phyloP scores from a whole-genome alignment of 371 early-diverging fungal genomes.

The Amoeboaphelidium protococcarum region DNA sequence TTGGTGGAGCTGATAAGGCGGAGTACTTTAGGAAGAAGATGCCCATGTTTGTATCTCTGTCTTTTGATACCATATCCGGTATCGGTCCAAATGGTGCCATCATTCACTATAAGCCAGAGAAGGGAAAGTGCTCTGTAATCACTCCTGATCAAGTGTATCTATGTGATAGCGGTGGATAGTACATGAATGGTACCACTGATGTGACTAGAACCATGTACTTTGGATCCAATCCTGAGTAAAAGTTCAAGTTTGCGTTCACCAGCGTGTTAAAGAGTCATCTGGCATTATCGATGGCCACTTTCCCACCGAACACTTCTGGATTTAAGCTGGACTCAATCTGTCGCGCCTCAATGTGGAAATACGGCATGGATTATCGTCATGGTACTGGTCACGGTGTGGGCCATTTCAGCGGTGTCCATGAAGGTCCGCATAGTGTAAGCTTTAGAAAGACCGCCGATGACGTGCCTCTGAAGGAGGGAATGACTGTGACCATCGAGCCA shows the following conservation, averaged over 20 bases:
- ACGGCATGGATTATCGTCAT: slow-evolving; percentile 89
- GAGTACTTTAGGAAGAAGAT: slow-evolving; percentile 37
- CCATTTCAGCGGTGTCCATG: slow-evolving; percentile 90
- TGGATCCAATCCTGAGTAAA: slow-evolving; percentile 50
- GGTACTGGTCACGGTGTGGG: slow-evolving; percentile 99
- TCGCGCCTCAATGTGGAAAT: slow-evolving; percentile 65
- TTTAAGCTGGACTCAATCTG: slow-evolving; percentile 71
- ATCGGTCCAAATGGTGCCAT: slow-evolving; percentile 92
- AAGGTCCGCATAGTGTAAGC: slow-evolving; percentile 90
- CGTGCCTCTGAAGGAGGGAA: slow-evolving; percentile 41
- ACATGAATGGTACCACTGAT: slow-evolving; percentile 94
- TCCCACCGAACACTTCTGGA: slow-evolving; percentile 64
- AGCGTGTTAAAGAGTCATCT: slow-evolving; percentile 94
- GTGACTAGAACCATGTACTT: slow-evolving; percentile 91
- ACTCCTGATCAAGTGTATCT: slow-evolving; percentile 51
- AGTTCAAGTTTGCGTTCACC: slow-evolving; percentile 80
- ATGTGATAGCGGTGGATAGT: slow-evolving; percentile 96
- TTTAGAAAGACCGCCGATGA: slow-evolving; percentile 40
- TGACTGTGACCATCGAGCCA: slow-evolving; percentile 88
- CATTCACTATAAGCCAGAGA: slow-evolving; percentile 89
- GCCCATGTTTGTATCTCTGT: slow-evolving; percentile 50
- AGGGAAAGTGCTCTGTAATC: slow-evolving; percentile 33
- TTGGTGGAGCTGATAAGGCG: slow-evolving; percentile 49
- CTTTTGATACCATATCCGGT: slow-evolving; percentile 91
- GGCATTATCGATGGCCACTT: slow-evolving; percentile 54